These are phyloP conservation scores for Ganoderma lucidum DNA, from an alignment of 1,284 basidiomycete species.

Conservation along the genomic window DNA sequence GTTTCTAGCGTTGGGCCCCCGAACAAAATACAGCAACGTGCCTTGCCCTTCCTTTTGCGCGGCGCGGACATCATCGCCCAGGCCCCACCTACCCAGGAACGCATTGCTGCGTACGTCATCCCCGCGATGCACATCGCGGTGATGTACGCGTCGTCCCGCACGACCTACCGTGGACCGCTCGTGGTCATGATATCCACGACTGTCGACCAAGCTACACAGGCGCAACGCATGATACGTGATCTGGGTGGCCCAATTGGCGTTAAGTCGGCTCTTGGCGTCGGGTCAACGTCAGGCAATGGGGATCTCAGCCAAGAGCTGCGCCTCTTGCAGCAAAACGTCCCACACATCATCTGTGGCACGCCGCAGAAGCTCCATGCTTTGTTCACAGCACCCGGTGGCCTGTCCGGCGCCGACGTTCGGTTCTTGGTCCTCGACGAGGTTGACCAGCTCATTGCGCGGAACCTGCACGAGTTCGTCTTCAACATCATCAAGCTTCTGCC, in stretches of 20 bases:
- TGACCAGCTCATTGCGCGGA: conserved; percentile 96
- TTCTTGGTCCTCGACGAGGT: conserved; percentile 97
- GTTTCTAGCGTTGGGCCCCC: conserved; percentile 87
- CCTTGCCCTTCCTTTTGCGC: conserved; percentile 92
- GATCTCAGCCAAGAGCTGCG: conserved; percentile 84
- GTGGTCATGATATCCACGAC: conserved; percentile 97
- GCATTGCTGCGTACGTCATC: conserved; percentile 97
- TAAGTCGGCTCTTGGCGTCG: conserved; percentile 87
- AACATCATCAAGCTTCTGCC: conserved; percentile 92
- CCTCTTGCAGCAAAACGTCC: conserved; percentile 87
- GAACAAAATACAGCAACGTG: conserved; percentile 98
- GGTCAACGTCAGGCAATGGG: conserved; percentile 66
- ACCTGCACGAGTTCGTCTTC: conserved; percentile 94
- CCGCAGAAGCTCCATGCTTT: conserved; percentile 95
- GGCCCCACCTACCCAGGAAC: conserved; percentile 97
- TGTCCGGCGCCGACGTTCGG: conserved; percentile 84
- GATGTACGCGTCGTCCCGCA: conserved; percentile 58
- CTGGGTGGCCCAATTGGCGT: conserved; percentile 92
- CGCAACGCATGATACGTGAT: conserved; percentile 96
- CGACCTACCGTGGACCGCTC: conserved; percentile 79
- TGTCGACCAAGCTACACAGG: conserved; percentile 98
- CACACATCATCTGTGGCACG: conserved; percentile 96
- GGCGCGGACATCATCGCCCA: conserved; percentile 98
- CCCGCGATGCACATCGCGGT: conserved; percentile 91
- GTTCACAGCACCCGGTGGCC: conserved; percentile 81